Evolutionary conservation across 2,329 filamentous ascomycete genomes (phyloP), one percentile per base, ranked within the genome.

Genomic region (Cladobotryum mycophilum): DNA sequence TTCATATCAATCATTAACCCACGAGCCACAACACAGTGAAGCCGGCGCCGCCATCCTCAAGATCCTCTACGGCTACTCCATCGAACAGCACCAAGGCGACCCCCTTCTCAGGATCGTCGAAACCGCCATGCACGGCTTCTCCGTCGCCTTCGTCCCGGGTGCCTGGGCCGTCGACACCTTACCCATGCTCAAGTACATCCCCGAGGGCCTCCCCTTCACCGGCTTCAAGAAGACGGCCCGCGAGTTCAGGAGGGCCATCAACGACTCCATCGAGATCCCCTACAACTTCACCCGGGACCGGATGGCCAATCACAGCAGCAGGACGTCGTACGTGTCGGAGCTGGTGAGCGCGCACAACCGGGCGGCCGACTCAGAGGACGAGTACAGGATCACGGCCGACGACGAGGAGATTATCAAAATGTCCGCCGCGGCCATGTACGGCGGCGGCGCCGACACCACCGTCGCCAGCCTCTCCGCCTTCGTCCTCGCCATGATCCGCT

Each of bases 141-240:
- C 62, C 0, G 38, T 49, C 6, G 61, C 66, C 3, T 47, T 59
- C 5, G 55, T 63, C 0, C 67, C 67, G 0, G 48, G 64, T 14
- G 43, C 56, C 4, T 70, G 67, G 67, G 22, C 56, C 0, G 65
- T 69, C 8, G 67, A 70, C 22, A 55, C 62, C 0, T 13, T 70
- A 0, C 67, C 68, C 0, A 30, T 40, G 3, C 54, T 70, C 2
- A 53, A 53, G n/a, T 53, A 65, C 9, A 55, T 70, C 7, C 68
- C 68, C 0, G 56, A 56, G 1, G 46, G 58, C 34, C 53, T 67
- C 17, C 68, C 68, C 0, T 66, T 66, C 1, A 48, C 55, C 1
- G 53, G 53, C 0, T 70, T 68, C 53, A 57, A 68, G 45, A 57
- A 56, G 41, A 64, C 55, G 2, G 67, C 61, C 25, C 25, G 25